Evolutionary conservation across 257 asterid species (phyloP), one percentile per base, ranked within the genome.

Genomic region (Jacaranda copaia): DNA sequence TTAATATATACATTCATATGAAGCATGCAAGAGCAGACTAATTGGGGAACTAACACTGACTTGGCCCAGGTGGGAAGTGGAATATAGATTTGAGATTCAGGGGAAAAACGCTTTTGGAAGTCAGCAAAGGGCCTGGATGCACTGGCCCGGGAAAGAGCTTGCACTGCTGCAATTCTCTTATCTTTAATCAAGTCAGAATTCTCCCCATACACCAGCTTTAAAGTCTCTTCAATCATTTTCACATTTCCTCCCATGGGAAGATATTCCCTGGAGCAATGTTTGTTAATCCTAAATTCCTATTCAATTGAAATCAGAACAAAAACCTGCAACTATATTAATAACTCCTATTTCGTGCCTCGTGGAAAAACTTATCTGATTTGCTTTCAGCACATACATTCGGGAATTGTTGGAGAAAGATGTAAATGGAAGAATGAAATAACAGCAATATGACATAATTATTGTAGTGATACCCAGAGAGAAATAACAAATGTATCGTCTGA

Each of bases 191-290:
- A 87, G 76, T 89, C 95, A 36, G 99, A 96, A 65, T 86, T 81
- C 62, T 90, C 97, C 56, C 99, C 97, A 72, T 96, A 96, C n/a
- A 98, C 98, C 76, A 96, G 88, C 84, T 93, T 96, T 67, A 96
- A 81, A 13, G 98, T 87, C 73, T 93, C 97, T 74, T 93, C 90
- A 52, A 91, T 85, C 99, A 93, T 96, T 61, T 84, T 84, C 60
- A 79, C 80, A 80, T 97, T 93, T 73, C 99, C 99, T 60, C 98
- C 99, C 98, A 96, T 96, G 20, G 99, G 97, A 85, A 96, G 99
- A 85, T 93, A 93, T 82, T 96, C 99, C 99, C 99, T 93, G 86
- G 52, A 87, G 53, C 71, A 66, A 78, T 61, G 32, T 20, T 71
- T 59, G 58, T 68, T 74, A 25, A 73, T 25, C 56, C 56, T 36